Conservation (phyloP, 306 rosid genomes). For the Quercus berberidifolia region DNA sequence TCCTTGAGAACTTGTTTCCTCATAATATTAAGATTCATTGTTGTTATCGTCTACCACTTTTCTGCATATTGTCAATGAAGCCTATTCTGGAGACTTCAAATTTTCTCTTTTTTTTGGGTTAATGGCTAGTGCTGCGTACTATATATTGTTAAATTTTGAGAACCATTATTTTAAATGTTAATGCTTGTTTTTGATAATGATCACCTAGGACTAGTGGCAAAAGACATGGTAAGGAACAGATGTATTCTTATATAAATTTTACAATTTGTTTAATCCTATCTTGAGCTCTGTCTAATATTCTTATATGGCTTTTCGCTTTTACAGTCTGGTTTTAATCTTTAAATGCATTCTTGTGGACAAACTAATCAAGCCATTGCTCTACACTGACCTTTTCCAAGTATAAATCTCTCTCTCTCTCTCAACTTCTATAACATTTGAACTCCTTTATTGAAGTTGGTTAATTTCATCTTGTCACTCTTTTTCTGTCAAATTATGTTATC, state of each 20-base stretch:
- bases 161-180: neutral
- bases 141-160: neutral
- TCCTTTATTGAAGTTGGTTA: neutral
- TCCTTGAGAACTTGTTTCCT: neutral
- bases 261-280: neutral
- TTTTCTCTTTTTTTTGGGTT: neutral
- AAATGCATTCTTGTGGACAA: constrained; percentile 51
- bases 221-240: neutral
- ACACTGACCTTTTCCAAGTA: constrained; percentile 70
- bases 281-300: neutral
- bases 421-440: neutral
- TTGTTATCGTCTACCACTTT: neutral
- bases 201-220: neutral
- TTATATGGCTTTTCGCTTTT: constrained; percentile 26
- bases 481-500: neutral
- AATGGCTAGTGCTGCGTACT: neutral
- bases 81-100: neutral
- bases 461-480: neutral
- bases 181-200: neutral
- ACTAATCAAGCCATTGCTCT: constrained; percentile 68
- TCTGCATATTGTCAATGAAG: neutral
- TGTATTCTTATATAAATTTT: neutral
- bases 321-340: constrained; percentile 43
- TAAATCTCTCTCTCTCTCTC: constrained; percentile 8
- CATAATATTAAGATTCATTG: neutral